Conservation (phyloP, 306 rosid species). For the Citrullus amarus region DNA sequence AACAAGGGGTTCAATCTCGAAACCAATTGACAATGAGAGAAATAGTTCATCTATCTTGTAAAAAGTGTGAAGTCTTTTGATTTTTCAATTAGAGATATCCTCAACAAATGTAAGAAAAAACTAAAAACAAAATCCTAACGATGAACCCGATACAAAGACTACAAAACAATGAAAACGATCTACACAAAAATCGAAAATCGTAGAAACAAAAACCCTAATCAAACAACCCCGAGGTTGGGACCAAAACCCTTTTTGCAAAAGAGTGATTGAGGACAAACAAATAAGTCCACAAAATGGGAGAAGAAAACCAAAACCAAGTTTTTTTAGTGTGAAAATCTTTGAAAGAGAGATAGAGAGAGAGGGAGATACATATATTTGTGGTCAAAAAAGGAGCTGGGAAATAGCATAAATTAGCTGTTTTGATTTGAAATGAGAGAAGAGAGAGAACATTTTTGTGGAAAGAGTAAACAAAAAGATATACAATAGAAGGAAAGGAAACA, state of each 20-base stretch:
- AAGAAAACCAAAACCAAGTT: neutral
- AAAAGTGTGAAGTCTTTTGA: too few relatives aligned
- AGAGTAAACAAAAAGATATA: neutral
- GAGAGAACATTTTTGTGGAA: neutral
- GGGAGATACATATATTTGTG: neutral
- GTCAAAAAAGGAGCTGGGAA: neutral
- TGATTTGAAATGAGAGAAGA: slow-evolving; percentile 7
- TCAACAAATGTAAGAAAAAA: too few relatives aligned
- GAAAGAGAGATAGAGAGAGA: neutral
- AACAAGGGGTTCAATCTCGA: too few relatives aligned
- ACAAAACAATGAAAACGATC: neutral
- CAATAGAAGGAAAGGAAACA: neutral
- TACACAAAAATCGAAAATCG: neutral
- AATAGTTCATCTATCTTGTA: too few relatives aligned
- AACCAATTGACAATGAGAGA: too few relatives aligned
- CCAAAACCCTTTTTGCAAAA: neutral
- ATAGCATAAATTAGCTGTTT: slow-evolving; percentile 5
- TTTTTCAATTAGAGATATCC: too few relatives aligned
- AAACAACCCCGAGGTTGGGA: neutral
- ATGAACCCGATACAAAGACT: too few relatives aligned
- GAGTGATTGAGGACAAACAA: neutral
- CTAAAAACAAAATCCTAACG: too few relatives aligned
- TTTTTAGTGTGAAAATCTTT: neutral
- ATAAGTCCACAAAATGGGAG: neutral
- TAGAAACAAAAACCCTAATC: neutral